Evolutionary conservation across 2,329 filamentous ascomycete species (phyloP), one percentile per base, ranked within the genome.

Genomic region (Ramularia endophylla): DNA sequence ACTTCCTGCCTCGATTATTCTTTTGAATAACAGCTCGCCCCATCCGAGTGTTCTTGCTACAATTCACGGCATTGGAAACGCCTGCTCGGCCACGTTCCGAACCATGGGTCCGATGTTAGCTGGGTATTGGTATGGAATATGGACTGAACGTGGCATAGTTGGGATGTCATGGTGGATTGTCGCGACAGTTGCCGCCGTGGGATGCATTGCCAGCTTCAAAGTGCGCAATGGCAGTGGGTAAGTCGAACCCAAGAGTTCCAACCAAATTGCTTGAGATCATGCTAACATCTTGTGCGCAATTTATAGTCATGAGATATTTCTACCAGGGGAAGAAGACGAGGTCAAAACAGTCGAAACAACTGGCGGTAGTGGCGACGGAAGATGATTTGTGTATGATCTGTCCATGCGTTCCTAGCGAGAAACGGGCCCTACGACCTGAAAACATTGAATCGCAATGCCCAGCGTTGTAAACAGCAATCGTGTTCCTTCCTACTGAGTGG

Each of bases 221-320:
- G 76, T 85, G n/a, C 68, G 77, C 27, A 81, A 85, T 53, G 81
- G 80, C 0, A 74, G 65, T 45, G 79, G 79, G 2, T n/a, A n/a
- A n/a, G n/a, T n/a, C n/a, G n/a, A n/a, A n/a, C n/a, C n/a, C n/a
- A n/a, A n/a, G n/a, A n/a, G n/a, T n/a, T n/a, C n/a, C n/a, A n/a
- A n/a, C n/a, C n/a, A n/a, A n/a, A n/a, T n/a, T n/a, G n/a, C n/a
- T n/a, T n/a, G n/a, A n/a, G n/a, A n/a, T n/a, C n/a, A n/a, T n/a
- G n/a, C n/a, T n/a, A n/a, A n/a, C n/a, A n/a, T n/a, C n/a, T n/a
- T n/a, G n/a, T n/a, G n/a, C n/a, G n/a, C n/a, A n/a, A n/a, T n/a
- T n/a, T n/a, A n/a, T n/a, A n/a, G n/a, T n/a, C 78, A 81, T 58
- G 78, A 81, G 60, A 73, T 78, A 18, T 62, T 71, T 38, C 55